Percentiles rank a stretch among this genome's conserved stretches.
These are phyloP conservation scores for Phialophora verrucosa DNA, from an alignment of 2,329 filamentous ascomycete genomes.

Conservation along the genomic window DNA sequence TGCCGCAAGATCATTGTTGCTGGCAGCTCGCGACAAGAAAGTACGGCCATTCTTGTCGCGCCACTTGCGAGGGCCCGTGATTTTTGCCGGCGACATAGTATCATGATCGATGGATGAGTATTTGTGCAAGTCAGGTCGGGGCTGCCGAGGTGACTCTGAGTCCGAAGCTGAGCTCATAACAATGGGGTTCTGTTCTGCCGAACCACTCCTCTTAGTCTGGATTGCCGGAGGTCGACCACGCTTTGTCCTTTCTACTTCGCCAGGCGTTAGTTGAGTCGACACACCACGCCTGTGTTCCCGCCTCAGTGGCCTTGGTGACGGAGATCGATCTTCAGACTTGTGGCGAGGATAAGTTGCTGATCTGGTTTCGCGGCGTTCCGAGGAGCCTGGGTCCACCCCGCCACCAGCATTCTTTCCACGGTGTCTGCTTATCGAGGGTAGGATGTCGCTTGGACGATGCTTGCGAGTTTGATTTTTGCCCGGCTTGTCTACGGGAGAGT, in stretches of 20 bases:
- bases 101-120: slow-evolving; percentile 49
- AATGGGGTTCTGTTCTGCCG: slow-evolving; percentile 48
- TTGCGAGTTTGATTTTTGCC: slow-evolving; percentile 32
- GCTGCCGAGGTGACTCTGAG: slow-evolving; percentile 49
- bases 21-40: slow-evolving; percentile 84
- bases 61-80: slow-evolving; percentile 75
- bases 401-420: slow-evolving; percentile 33
- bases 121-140: slow-evolving; percentile 48
- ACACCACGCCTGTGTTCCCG: slow-evolving; percentile 39
- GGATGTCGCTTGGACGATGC: slow-evolving; percentile 37
- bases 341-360: slow-evolving; percentile 42
- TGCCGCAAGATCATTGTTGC: slow-evolving; percentile 78
- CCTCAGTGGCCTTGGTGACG: slow-evolving; percentile 39
- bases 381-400: slow-evolving; percentile 28
- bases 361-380: slow-evolving; percentile 42
- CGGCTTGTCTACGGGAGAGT: slow-evolving; percentile 25
- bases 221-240: slow-evolving; percentile 48
- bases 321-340: slow-evolving; percentile 39
- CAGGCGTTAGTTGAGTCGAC: slow-evolving; percentile 40
- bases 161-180: slow-evolving; percentile 35
- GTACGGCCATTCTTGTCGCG: slow-evolving; percentile 93
- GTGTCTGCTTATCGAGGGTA: slow-evolving; percentile 33
- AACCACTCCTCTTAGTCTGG: slow-evolving; percentile 52
- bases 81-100: slow-evolving; percentile 69
- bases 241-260: slow-evolving; percentile 43